Evolutionary conservation across 352 stramenopile species (phyloP), one percentile per base, ranked within the genome.

Genomic region (Blastocystis sp.): DNA sequence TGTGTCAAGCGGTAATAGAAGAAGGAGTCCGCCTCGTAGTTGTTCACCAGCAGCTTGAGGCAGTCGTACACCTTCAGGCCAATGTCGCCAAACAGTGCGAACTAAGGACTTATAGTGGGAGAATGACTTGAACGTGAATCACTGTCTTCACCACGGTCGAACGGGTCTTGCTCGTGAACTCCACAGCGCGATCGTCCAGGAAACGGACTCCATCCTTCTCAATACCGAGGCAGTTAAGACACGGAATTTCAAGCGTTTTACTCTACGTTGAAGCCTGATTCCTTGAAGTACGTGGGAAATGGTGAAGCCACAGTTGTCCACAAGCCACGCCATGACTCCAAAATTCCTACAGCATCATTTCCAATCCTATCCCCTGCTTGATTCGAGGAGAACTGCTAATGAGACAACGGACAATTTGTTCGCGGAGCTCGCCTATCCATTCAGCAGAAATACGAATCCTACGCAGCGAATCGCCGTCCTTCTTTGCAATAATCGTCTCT

Each of bases 271-370:
- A 28, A 70, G 38, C 68, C 34, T 40, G 66, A 68, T n/a, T 69
- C 17, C 38, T 28, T n/a, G 43, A 7, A 7, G 6, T 57, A 57
- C 48, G 14, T 17, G 48, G 14, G 21, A 28, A 21, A 66, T 57
- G 19, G 52, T 6, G 61, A 84, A 84, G 28, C 74, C 74, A 64
- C 74, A 84, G 66, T 84, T 84, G 60, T 84, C 74, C 28, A 84
- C 54, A 11, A 84, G 74, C 74, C 74, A 84, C 21, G 17, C 57
- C 3, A 34, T 28, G n/a, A 84, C 57, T 24, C 74, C 24, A 45
- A 59, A 43, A 48, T 42, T 69, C 38, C 48, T 54, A 34, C 11
- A 40, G 6, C 1, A 34, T 69, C 11, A 59, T 11, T 21, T 6
- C 24, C 2, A 4, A n/a, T 52, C 19, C 10, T 42, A 21, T 38